Conservation (phyloP, 2,329 filamentous ascomycete genomes). For the Leptodontidium sp. region DNA sequence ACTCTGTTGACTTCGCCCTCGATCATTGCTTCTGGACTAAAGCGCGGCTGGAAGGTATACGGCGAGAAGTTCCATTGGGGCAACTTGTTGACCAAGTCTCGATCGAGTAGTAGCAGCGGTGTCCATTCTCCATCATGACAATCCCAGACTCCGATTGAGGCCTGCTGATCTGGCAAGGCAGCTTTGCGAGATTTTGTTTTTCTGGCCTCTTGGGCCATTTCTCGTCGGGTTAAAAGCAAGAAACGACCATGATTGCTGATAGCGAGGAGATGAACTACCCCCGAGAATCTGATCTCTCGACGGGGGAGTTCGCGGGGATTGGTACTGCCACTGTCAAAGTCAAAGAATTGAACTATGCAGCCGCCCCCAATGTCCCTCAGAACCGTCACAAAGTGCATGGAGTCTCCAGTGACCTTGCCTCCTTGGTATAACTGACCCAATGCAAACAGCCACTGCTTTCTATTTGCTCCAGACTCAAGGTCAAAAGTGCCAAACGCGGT, state of each 20-base stretch:
- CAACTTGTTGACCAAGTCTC: neutral
- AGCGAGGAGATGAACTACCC: constrained; percentile 8
- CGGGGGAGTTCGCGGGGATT: neutral
- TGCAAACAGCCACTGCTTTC: neutral
- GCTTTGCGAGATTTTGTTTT: neutral
- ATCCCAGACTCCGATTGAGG: neutral
- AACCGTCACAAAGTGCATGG: neutral
- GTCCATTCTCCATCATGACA: constrained; percentile 4
- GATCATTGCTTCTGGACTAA: neutral
- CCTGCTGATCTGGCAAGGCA: neutral
- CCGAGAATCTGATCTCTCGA: neutral
- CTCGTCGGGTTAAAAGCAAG: constrained; percentile 4
- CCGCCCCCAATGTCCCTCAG: neutral
- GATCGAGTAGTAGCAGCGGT: neutral
- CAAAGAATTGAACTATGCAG: neutral
- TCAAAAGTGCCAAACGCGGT: neutral
- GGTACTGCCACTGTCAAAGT: neutral
- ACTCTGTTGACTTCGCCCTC: neutral
- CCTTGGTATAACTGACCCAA: neutral
- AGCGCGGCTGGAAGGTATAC: neutral
- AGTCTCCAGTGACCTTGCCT: neutral
- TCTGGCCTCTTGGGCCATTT: neutral
- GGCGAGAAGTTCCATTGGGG: neutral
- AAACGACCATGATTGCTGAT: constrained; percentile 11
- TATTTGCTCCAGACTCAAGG: neutral